These are phyloP conservation scores for Thalassiosira livingstoniorum DNA, from an alignment of 352 stramenopile species.

Conservation along the genomic window DNA sequence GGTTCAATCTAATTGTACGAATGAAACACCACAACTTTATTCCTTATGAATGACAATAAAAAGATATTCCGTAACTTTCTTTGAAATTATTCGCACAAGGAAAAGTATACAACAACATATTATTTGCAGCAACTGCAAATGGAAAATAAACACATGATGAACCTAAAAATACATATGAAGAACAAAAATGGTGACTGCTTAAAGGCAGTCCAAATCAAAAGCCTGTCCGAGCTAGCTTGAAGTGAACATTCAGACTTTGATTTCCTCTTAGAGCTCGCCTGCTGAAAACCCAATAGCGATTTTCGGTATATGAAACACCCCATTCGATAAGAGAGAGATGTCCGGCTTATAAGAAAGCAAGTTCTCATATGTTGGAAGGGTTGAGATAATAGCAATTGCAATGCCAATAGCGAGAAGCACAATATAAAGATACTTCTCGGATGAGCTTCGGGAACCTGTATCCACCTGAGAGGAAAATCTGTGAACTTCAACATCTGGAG, in stretches of 20 bases:
- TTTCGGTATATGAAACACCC: background rate
- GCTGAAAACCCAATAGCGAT: background rate
- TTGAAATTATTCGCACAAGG: too few relatives aligned
- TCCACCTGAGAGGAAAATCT: background rate
- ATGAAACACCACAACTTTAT: too few relatives aligned
- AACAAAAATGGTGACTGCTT: background rate
- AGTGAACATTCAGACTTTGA: background rate
- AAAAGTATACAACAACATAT: too few relatives aligned
- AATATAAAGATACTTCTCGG: constrained; percentile 52
- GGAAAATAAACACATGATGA: background rate
- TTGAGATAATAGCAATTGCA: constrained; percentile 48
- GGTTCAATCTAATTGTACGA: too few relatives aligned
- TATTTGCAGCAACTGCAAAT: too few relatives aligned
- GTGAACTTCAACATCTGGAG: constrained; percentile 38
- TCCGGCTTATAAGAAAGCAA: background rate
- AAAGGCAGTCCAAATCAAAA: background rate
- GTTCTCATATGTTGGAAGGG: background rate
- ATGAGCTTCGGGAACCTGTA: background rate
- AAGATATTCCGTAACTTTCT: too few relatives aligned
- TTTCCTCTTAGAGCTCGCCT: background rate
- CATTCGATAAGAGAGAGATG: background rate
- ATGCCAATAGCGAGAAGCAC: constrained; percentile 53
- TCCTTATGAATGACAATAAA: too few relatives aligned
- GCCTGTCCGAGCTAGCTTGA: background rate
- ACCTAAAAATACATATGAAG: background rate